Evolutionary conservation across 2,329 filamentous ascomycete genomes (phyloP), one percentile per base, ranked within the genome.

Genomic region (Lasiodiplodia gonubiensis): DNA sequence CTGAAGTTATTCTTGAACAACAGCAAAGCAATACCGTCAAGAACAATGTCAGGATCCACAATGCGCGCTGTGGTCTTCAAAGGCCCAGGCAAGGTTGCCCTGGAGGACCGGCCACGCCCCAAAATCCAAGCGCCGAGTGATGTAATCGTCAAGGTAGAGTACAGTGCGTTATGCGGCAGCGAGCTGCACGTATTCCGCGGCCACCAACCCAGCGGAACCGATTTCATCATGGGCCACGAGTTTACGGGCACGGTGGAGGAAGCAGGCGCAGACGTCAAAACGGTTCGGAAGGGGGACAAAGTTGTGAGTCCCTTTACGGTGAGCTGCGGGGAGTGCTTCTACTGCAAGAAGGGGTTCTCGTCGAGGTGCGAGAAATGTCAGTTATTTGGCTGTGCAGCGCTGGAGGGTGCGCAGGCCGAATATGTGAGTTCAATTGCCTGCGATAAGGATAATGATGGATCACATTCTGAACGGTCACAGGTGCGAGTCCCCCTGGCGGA

Each of bases 51-150:
- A 30, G 51, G 59, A 23, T 68, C 92, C 37, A 67, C 86, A 0
- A 97, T 97, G 94, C 91, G 92, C 78, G 93, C 93, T 35, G 92
- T 97, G 35, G 87, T 97, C 66, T 96, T 97, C 81, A 90, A 94
- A 70, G 92, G 90, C 2, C 90, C 91, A 4, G 85, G 86, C 74
- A 88, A 92, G 74, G 85, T 97, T 66, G 89, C 86, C 0, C 80
- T 97, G 66, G 90, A 97, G 80, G 88, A 95, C 68, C 86, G 92
- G 23, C 93, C 93, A 0, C 85, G 94, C 14, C 94, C 94, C 1
- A 86, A 87, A 71, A 85, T 97, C 70, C 84, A 90, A 72, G 84
- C 92, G 68, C 84, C 87, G 6, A 86, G 85, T 67, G 94, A 97
- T 76, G 86, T 94, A 68, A 89, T 97, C 71, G 88, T 97, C 74